phyloP scores from a whole-genome alignment of 75 land plant species.

The Cupressus sempervirens region DNA sequence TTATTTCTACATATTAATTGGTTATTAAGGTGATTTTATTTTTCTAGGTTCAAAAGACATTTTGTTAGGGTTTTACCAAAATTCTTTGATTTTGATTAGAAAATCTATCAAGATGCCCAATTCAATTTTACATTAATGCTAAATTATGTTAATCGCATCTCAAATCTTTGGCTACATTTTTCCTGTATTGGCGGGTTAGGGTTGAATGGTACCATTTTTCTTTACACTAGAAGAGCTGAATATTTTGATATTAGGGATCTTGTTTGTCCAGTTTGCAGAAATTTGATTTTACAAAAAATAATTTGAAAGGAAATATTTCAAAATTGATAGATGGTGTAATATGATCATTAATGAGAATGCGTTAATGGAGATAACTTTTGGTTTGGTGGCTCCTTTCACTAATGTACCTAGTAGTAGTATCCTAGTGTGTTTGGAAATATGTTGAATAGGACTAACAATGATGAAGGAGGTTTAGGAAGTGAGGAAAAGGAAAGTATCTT shows the following conservation, averaged over 20 bases:
- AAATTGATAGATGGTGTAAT: slow-evolving; percentile 19
- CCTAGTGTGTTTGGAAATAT: background rate
- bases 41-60: no score
- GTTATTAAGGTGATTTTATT: no score
- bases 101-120: no score
- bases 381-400: background rate
- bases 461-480: background rate
- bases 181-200: no score
- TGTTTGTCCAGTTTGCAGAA: slow-evolving; percentile 17
- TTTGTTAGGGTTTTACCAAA: no score
- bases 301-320: slow-evolving; percentile 42
- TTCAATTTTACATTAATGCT: no score
- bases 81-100: no score
- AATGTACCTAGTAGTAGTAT: background rate
- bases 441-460: background rate
- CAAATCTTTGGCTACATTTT: no score
- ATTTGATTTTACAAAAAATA: slow-evolving; percentile 55
- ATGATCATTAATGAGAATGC: slow-evolving; percentile 30
- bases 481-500: background rate
- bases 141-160: no score
- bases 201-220: no score
- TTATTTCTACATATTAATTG: no score
- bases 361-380: slow-evolving; percentile 33
- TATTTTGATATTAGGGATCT: slow-evolving; percentile 28
- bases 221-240: no score